These are phyloP conservation scores for Protostelium mycophagum DNA, from an alignment of 78 protist species.

Conservation along the genomic window DNA sequence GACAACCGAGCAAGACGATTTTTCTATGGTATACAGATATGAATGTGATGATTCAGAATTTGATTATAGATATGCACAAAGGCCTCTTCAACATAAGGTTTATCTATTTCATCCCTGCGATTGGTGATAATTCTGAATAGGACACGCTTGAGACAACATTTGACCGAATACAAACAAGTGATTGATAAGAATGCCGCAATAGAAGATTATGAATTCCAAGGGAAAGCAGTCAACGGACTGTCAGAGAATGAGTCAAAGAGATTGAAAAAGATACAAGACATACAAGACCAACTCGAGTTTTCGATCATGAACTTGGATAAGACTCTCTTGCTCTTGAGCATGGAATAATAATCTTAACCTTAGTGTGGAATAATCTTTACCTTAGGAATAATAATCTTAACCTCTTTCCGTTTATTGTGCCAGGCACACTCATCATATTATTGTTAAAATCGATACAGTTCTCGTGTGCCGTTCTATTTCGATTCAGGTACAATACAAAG, in stretches of 20 bases:
- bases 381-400: too few relatives aligned
- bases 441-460: too few relatives aligned
- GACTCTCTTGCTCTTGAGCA: not conserved
- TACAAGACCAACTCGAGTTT: not conserved
- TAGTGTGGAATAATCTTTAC: too few relatives aligned
- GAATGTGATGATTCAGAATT: not conserved
- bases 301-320: not conserved
- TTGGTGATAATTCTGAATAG: too few relatives aligned
- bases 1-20: not conserved
- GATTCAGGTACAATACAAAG: too few relatives aligned
- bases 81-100: not conserved
- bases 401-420: too few relatives aligned
- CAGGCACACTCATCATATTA: too few relatives aligned
- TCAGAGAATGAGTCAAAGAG: not conserved
- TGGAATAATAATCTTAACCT: too few relatives aligned
- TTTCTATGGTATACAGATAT: not conserved
- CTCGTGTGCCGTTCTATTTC: too few relatives aligned
- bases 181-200: not conserved
- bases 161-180: not conserved
- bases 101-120: too few relatives aligned
- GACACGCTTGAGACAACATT: not conserved
- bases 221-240: not conserved
- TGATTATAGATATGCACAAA: not conserved
- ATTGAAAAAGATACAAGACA: not conserved
- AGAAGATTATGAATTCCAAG: not conserved